Percentiles rank a stretch among this genome's conserved stretches.
phyloP scores from a whole-genome alignment of 768 basidiomycete species.

The Chalciporus sphaerocephalus region DNA sequence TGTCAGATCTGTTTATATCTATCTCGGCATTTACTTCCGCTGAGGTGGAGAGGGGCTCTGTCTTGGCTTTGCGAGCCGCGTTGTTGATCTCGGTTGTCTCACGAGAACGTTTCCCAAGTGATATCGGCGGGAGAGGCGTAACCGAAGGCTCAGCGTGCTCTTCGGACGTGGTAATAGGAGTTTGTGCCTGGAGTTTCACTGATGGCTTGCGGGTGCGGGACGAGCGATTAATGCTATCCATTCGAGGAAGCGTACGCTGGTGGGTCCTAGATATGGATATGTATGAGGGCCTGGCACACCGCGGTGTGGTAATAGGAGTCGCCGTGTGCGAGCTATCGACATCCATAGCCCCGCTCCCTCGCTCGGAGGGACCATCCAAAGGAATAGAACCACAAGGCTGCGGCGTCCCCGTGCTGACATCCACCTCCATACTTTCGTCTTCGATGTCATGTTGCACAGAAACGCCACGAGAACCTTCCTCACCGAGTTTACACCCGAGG shows the following conservation, averaged over 20 bases:
- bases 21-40: constrained; percentile 18
- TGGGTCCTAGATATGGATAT: background rate
- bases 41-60: constrained; percentile 11
- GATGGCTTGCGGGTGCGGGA: constrained; percentile 30
- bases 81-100: constrained; percentile 18
- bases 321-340: constrained; percentile 8
- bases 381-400: constrained; percentile 22
- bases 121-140: constrained; percentile 8
- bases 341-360: constrained; percentile 10
- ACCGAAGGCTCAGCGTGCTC: constrained; percentile 6
- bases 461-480: constrained; percentile 37
- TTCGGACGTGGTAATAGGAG: constrained; percentile 8
- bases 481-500: constrained; percentile 30
- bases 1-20: constrained; percentile 41
- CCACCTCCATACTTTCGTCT: constrained; percentile 60
- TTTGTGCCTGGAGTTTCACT: constrained; percentile 27
- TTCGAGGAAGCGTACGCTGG: constrained; percentile 6
- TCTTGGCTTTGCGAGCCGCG: constrained; percentile 11
- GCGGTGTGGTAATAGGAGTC: constrained; percentile 2
- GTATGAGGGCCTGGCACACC: background rate
- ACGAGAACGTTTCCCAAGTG: constrained; percentile 28
- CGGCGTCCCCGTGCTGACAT: constrained; percentile 40
- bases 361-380: constrained; percentile 9
- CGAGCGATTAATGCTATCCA: constrained; percentile 9
- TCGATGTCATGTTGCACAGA: constrained; percentile 53